Base-by-base conservation (phyloP, 148 eudicot genomes). In the Fagopyrum esculentum region DNA sequence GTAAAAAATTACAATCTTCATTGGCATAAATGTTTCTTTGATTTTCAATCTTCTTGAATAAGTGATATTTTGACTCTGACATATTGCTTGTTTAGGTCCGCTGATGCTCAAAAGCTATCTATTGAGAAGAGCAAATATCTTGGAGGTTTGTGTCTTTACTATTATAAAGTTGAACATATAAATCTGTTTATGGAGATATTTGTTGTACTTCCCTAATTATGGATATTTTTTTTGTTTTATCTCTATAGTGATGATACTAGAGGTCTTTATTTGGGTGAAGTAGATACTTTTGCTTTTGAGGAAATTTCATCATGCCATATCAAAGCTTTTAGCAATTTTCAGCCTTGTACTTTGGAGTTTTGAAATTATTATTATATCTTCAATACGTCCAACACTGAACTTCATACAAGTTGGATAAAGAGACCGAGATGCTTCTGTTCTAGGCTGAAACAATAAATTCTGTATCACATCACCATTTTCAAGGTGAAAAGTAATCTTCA, bases 81-180 rank as follows among this genome's bases (percentile, higher is more conserved):
- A 30, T 76, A 26, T 48, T 45, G 26, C 26, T 69, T 47, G 56
- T 76, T 75, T 61, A 94, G 98, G 81, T 78, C 93, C 45, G 93
- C 96, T 59, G 98, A 94, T 70, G 90, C 91, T 3, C 90, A 91
- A 72, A 94, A 90, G 92, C 76, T 91, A 68, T 93, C 98, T 46
- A 94, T 94, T 60, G 98, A 94, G 87, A 91, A 91, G 92, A 94
- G 98, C 87, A 94, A 94, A 82, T 94, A 94, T 78, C 98, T 94
- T 84, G 98, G 98, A 91, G 98, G 98, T 94, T 80, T 50, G 80
- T 76, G 64, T 71, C 44, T 54, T 73, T 22, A 57, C 43, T 47
- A 29, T 74, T 64, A 26, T 50, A 45, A 15, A 73, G 59, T 7
- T 50, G 54, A 73, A 70, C 5, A 64, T 49, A 15, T 8, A 17